phyloP scores from a whole-genome alignment of 202 grass and related monocot genomes.

The Brachypodium distachyon region DNA sequence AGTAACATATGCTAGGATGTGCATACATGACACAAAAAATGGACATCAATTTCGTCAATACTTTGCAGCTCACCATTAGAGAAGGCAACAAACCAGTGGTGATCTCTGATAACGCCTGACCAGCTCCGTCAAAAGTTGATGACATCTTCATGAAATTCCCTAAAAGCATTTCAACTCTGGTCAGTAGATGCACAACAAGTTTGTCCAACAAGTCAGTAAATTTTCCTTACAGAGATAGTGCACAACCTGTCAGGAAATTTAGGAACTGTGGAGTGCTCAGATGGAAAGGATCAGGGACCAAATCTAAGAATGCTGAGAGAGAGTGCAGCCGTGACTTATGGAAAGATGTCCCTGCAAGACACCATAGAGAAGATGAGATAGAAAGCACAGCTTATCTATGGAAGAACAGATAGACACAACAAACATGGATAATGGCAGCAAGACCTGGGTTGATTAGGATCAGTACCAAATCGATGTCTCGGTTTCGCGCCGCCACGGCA shows the following conservation, averaged over 20 bases:
- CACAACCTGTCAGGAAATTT: slow-evolving; percentile 51
- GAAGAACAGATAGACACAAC: neutral
- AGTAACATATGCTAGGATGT: neutral
- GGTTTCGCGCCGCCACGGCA: slow-evolving; percentile 65
- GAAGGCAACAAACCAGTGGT: slow-evolving; percentile 31
- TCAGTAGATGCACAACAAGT: slow-evolving; percentile 11
- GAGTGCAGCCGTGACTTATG: slow-evolving; percentile 41
- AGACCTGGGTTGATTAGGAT: slow-evolving; percentile 88
- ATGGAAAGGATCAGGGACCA: slow-evolving; percentile 49
- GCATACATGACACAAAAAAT: neutral
- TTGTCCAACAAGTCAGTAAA: neutral
- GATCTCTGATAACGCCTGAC: slow-evolving; percentile 40
- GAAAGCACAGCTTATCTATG: neutral
- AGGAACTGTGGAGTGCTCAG: slow-evolving; percentile 39
- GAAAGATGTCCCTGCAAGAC: slow-evolving; percentile 55
- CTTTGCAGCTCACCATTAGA: slow-evolving; percentile 52
- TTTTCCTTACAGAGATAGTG: neutral
- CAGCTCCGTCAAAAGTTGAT: slow-evolving; percentile 9
- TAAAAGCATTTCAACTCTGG: slow-evolving; percentile 15
- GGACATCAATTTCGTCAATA: neutral
- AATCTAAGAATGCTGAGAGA: slow-evolving; percentile 29
- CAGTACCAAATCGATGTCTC: slow-evolving; percentile 54
- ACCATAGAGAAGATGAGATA: neutral
- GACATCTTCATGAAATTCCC: slow-evolving; percentile 51
- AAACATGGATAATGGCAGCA: neutral